Base-by-base conservation (phyloP, 768 basidiomycete genomes). In the Fistulinella prunicolor region DNA sequence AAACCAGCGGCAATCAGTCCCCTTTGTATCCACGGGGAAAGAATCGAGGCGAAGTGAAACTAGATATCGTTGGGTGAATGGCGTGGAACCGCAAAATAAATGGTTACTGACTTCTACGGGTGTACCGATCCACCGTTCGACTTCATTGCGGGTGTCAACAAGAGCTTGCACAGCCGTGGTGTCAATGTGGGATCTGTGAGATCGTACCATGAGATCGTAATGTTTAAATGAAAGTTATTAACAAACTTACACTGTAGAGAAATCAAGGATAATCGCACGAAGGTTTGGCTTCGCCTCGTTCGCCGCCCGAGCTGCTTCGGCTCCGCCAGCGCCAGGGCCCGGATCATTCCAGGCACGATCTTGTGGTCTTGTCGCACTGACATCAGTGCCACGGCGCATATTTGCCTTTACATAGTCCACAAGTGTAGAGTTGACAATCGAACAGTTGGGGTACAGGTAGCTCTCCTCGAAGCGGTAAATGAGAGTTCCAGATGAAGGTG, bases 331-430 rank as follows among this genome's bases (percentile, higher is more conserved):
- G 42, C 65, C 58, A 17, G 89, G 88, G 22, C 91, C 90, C 9
- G 89, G 84, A 58, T 96, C 94, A 62, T 99, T 99, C 95, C 95
- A 99, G 12, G 90, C 79, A 36, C 94, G 81, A 63, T 95, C 92
- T 51, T 77, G 74, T 38, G 81, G 68, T 47, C 69, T 77, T 52
- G 90, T 72, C n/a, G 68, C 60, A 44, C 76, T 74, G 66, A 87
- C 74, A 65, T 94, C 88, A 58, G 76, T 79, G 19, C 90, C 93
- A 42, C 88, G 80, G 26, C 82, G 78, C 59, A 86, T 91, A 58
- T 84, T 75, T 46, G 69, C 70, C 69, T 87, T 93, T 54, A 96
- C 89, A 56, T 92, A 75, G 57, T 86, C 85, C 20, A 94, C 86
- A 20, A 99, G 70, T 2, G 75, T 72, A 34, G 81, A 79, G 65